phyloP scores from a whole-genome alignment of 768 basidiomycete species.

The Suillus ampliporus region DNA sequence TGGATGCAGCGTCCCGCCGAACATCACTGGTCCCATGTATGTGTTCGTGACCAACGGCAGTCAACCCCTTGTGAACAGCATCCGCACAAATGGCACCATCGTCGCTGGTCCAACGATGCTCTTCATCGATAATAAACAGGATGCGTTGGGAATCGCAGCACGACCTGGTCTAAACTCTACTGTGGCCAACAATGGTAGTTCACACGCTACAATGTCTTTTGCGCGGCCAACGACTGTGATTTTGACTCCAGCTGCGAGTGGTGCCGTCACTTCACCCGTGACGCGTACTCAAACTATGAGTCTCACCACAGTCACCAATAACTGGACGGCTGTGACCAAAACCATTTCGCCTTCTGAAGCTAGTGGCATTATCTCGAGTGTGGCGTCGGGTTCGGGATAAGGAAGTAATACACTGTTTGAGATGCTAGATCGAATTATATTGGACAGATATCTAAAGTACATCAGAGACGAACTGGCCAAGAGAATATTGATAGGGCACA shows the following conservation, averaged over 20 bases:
- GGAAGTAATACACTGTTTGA: neutral
- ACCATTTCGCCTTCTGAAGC: slow-evolving; percentile 32
- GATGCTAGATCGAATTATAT: neutral
- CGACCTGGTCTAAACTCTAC: slow-evolving; percentile 33
- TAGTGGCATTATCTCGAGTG: slow-evolving; percentile 37
- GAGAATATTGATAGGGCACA: neutral
- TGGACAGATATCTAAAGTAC: slow-evolving; percentile 1
- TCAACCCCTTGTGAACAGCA: slow-evolving; percentile 67
- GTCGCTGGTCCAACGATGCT: slow-evolving; percentile 75
- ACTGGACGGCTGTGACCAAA: slow-evolving; percentile 17
- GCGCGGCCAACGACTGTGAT: slow-evolving; percentile 11
- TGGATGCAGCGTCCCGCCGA: slow-evolving; percentile 66
- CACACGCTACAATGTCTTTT: slow-evolving; percentile 9
- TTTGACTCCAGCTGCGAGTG: slow-evolving; percentile 22
- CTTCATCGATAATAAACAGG: slow-evolving; percentile 66
- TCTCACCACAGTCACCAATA: neutral
- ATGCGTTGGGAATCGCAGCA: slow-evolving; percentile 55
- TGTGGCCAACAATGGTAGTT: neutral
- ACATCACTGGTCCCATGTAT: slow-evolving; percentile 76
- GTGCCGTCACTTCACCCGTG: slow-evolving; percentile 40
- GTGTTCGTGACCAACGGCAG: slow-evolving; percentile 69
- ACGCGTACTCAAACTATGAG: slow-evolving; percentile 7
- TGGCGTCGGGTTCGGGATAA: slow-evolving; percentile 19
- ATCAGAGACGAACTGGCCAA: neutral
- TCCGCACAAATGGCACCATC: slow-evolving; percentile 34